A percentile compares a stretch with the other conserved stretches of the same genome.
Conservation (phyloP, 176 grass and related monocot species). For the Phoenix dactylifera region DNA sequence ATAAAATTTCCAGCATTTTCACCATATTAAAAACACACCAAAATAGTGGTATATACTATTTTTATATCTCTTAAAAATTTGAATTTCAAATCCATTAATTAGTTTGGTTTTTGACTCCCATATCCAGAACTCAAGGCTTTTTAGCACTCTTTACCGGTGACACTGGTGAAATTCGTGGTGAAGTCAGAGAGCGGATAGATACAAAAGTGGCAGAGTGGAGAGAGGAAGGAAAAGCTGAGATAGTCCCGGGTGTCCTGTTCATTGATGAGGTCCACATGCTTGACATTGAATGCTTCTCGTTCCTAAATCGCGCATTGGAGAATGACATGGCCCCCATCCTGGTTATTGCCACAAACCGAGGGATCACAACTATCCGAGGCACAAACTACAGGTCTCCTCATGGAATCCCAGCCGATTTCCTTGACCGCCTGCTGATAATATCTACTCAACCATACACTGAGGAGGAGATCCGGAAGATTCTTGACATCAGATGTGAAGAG, state of each 20-base stretch:
- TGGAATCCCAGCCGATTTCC: conserved; percentile 82
- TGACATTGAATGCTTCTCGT: conserved; percentile 91
- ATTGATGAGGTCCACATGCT: conserved; percentile 98
- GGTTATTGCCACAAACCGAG: conserved; percentile 77
- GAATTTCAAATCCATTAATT: too few relatives aligned
- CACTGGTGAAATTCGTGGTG: conserved; percentile 90
- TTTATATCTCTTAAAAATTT: too few relatives aligned
- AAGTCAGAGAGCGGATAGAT: conserved; percentile 82
- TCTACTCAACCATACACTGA: conserved; percentile 57
- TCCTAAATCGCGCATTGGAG: conserved; percentile 78
- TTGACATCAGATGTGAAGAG: conserved; percentile 71
- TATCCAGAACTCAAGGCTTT: conserved; percentile 82
- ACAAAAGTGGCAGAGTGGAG: conserved; percentile 93
- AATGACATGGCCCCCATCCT: conserved; percentile 94
- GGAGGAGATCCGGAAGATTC: conserved; percentile 64
- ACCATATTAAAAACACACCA: too few relatives aligned
- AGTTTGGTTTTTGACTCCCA: too few relatives aligned
- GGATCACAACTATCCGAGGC: conserved; percentile 76
- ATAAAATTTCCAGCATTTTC: background rate
- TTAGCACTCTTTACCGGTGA: conserved; percentile 92
- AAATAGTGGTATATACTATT: too few relatives aligned
- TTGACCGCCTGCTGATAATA: conserved; percentile 67
- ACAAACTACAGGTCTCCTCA: conserved; percentile 80
- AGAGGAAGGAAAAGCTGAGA: conserved; percentile 95
- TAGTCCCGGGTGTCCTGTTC: conserved; percentile 84